Base-by-base conservation (phyloP, 1,284 basidiomycete genomes). In the Ustilago tritici region DNA sequence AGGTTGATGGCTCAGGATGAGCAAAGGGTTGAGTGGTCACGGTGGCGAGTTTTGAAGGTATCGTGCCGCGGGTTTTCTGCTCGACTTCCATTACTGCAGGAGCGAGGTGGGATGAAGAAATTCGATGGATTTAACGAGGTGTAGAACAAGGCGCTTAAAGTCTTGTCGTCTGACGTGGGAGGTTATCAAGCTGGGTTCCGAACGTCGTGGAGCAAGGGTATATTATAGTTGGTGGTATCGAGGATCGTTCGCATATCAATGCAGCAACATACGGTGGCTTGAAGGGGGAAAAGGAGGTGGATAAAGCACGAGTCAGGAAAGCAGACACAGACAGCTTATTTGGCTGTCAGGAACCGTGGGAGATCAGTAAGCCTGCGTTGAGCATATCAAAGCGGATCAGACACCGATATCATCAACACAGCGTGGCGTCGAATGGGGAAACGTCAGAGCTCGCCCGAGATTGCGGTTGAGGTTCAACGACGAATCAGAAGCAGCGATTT, bases 1-100 rank as follows among this genome's bases (percentile, higher is more conserved):
- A 8, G 23, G 35, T 17, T 34, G 59, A 49, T 2, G 70, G 72
- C 11, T 65, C 59, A 2, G 73, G 50, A 12, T 70, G 64, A 15
- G 57, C 73, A 46, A 76, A 70, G 3, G 73, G 73, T 47, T 76
- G 73, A 1, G 73, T 76, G 41, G 73, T 76, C 36, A 76, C 54
- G 23, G 72, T 75, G 34, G 58, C 72, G 19, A 46, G 49, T 52
- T 75, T 75, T 54, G 65, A 68, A 35, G 72, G 56, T 67, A 75
- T 75, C 36, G 54, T 75, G 55, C 28, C 60, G 66, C 46, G 36
- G 43, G 23, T 7, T n/a, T 67, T 60, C 2, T 34, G 23, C 0
- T 72, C 47, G 53, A 56, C 53, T 46, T 55, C 49, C 61, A 67
- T 68, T 38, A 28, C 38, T 38, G 4, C n/a, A 19, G 19, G n/a